Evolutionary conservation across 2,329 filamentous ascomycete species (phyloP).

Genomic region (Pleochaeta shiraiana): DNA sequence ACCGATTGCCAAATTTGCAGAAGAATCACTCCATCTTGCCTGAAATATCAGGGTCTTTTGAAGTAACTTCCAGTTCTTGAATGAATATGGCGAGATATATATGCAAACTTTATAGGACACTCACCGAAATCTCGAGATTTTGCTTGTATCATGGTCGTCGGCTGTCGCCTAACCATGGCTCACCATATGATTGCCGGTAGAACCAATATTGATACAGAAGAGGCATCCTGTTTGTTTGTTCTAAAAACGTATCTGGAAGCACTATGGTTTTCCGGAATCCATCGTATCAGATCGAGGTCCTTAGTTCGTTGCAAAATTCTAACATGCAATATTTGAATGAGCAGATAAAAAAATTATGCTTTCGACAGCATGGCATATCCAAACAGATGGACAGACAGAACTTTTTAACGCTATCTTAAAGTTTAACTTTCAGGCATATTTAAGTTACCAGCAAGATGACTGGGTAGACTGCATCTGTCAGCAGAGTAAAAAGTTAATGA

Average conservation of each 20-base stretch:
- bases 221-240: background rate
- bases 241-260: background rate
- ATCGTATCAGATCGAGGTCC: background rate
- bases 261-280: background rate
- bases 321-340: background rate
- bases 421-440: background rate
- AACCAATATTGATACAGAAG: background rate
- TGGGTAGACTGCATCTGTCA: background rate
- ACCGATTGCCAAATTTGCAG: background rate
- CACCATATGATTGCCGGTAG: background rate
- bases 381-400: background rate
- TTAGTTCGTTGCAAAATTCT: background rate
- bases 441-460: background rate
- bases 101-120: background rate
- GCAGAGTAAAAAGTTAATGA: background rate
- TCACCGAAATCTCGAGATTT: background rate
- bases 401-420: background rate
- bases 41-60: background rate
- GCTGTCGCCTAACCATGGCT: background rate
- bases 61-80: background rate
- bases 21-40: background rate
- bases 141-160: slow-evolving; percentile 2
- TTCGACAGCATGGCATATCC: background rate
- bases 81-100: background rate
- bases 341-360: background rate